Percentiles rank a stretch among this genome's conserved stretches.
Conservation (phyloP, 2,329 filamentous ascomycete species). For the Tolypocladium cylindrosporum region DNA sequence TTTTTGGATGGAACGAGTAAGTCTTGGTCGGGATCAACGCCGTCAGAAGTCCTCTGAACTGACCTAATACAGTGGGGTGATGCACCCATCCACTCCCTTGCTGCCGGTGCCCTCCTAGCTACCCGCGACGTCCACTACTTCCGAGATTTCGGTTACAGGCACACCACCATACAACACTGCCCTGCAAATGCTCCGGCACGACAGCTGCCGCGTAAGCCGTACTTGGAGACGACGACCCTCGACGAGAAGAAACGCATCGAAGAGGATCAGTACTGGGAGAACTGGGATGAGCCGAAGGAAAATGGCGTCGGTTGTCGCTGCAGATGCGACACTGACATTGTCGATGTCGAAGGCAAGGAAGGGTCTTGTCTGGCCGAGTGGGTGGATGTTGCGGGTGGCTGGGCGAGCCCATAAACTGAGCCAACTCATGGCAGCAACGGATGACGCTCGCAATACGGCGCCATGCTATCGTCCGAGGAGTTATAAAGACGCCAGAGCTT, state of each 20-base stretch:
- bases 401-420: conserved; percentile 46
- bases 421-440: not conserved
- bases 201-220: conserved; percentile 73
- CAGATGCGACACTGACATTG: conserved; percentile 93
- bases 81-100: conserved; percentile 94
- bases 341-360: conserved; percentile 95
- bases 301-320: conserved; percentile 96
- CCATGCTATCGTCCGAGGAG: not conserved
- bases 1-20: conserved; percentile 97
- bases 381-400: conserved; percentile 95
- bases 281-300: conserved; percentile 77
- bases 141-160: conserved; percentile 95
- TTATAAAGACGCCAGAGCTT: not conserved
- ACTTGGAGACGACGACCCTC: conserved; percentile 67
- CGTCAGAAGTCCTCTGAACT: conserved; percentile 8
- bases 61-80: conserved; percentile 72
- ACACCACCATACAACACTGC: conserved; percentile 98
- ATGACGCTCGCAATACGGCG: not conserved
- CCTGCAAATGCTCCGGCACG: conserved; percentile 87
- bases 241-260: conserved; percentile 78
- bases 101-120: conserved; percentile 76
- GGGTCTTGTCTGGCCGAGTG: conserved; percentile 92
- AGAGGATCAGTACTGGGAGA: conserved; percentile 95
- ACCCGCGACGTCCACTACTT: conserved; percentile 93
- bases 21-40: conserved; percentile 9